These are phyloP conservation scores for Bimuria novae-zelandiae DNA, from an alignment of 2,329 filamentous ascomycete genomes.

Conservation along the genomic window DNA sequence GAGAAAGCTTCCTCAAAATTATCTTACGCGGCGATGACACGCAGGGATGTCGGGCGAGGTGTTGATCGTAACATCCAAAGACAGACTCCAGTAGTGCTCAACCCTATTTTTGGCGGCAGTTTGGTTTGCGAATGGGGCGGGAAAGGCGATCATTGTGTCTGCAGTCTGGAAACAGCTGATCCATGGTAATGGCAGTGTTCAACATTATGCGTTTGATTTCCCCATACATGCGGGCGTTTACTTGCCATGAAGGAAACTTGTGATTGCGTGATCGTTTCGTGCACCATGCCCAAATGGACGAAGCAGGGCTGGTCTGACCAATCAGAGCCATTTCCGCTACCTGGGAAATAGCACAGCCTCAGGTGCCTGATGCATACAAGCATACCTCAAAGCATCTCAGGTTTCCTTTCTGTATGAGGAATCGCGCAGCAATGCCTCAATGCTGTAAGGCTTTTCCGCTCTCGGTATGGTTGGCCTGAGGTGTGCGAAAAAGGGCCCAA, in stretches of 20 bases:
- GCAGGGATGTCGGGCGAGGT: constrained; percentile 17
- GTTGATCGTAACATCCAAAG: constrained; percentile 9
- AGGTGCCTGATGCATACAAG: constrained; percentile 3
- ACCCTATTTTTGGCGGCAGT: constrained; percentile 21
- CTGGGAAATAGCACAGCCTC: constrained; percentile 21
- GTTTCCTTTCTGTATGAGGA: constrained; percentile 32
- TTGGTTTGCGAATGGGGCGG: constrained; percentile 27
- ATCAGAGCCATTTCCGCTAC: too few relatives aligned
- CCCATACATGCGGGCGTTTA: not conserved
- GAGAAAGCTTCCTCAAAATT: constrained; percentile 17
- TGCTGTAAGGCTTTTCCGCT: not conserved
- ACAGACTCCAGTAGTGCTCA: constrained; percentile 6
- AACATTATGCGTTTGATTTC: constrained; percentile 33
- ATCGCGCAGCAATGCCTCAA: constrained; percentile 1
- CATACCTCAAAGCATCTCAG: constrained; percentile 19
- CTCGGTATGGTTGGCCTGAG: constrained; percentile 10
- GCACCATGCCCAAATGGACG: constrained; percentile 2
- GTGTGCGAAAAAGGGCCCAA: constrained; percentile 18
- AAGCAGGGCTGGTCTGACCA: constrained; percentile 12
- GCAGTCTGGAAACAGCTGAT: constrained; percentile 25
- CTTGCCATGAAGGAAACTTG: not conserved
- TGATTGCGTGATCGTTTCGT: too few relatives aligned
- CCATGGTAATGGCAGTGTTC: constrained; percentile 1
- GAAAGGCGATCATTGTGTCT: constrained; percentile 16
- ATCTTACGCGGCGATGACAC: constrained; percentile 17